These are phyloP conservation scores for Arthroderma uncinatum DNA, from an alignment of 2,329 filamentous ascomycete species.

Conservation along the genomic window DNA sequence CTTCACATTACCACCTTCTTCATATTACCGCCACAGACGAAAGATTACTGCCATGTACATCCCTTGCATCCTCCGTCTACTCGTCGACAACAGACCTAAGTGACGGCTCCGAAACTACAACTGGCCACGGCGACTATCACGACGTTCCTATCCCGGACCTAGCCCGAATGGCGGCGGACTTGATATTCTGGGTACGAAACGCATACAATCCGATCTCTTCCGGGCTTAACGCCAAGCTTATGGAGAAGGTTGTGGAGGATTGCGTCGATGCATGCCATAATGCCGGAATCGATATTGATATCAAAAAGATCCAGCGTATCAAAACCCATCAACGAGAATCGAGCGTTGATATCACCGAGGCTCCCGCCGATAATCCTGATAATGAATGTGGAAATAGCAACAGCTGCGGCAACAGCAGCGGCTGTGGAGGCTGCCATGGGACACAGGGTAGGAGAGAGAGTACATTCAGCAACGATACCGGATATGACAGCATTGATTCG, in stretches of 20 bases:
- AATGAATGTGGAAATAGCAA: neutral
- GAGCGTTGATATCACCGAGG: conserved; percentile 3
- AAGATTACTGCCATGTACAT: conserved; percentile 24
- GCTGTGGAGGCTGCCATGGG: neutral
- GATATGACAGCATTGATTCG: conserved; percentile 27
- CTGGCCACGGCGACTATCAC: conserved; percentile 23
- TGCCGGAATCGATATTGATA: conserved; percentile 28
- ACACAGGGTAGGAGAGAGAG: conserved; percentile 19
- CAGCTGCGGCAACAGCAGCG: neutral
- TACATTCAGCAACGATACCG: conserved; percentile 30
- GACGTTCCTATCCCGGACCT: conserved; percentile 21
- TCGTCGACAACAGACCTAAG: conserved; percentile 13
- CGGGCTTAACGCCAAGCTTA: conserved; percentile 28
- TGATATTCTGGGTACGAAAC: conserved; percentile 36
- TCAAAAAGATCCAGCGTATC: conserved; percentile 17
- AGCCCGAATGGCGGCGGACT: conserved; percentile 31
- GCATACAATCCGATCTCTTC: conserved; percentile 36
- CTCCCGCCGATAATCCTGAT: conserved; percentile 12
- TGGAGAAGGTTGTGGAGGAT: conserved; percentile 30
- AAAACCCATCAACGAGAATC: conserved; percentile 16
- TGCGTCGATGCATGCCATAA: conserved; percentile 28
- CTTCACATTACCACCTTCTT: conserved; percentile 32
- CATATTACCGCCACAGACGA: conserved; percentile 33
- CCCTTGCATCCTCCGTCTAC: conserved; percentile 14
- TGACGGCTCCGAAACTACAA: conserved; percentile 7